Percentiles rank a stretch among this genome's conserved stretches.
Conservation (phyloP, 345 rosid species). For the Bruguiera gymnorhiza region DNA sequence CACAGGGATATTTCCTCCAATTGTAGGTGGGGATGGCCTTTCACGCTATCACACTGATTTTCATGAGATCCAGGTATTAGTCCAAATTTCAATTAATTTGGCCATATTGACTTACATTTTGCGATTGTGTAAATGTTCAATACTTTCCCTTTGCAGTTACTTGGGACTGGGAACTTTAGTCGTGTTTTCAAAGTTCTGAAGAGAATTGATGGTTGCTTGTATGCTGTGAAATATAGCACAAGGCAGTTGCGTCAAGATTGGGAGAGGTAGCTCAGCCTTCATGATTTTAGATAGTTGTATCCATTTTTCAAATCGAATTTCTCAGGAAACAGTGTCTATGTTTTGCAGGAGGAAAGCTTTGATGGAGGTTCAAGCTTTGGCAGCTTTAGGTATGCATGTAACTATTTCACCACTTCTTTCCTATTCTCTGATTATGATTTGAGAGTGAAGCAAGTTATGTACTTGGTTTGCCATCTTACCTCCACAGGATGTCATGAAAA, state of each 20-base stretch:
- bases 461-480: conserved; percentile 9
- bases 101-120: background rate
- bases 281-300: background rate
- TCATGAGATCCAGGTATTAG: conserved; percentile 85
- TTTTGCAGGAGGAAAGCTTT: conserved; percentile 82
- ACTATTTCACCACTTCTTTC: background rate
- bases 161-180: conserved; percentile 89
- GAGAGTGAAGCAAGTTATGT: conserved; percentile 4
- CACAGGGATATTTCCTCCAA: conserved; percentile 63
- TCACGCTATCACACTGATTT: conserved; percentile 90
- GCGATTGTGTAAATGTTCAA: background rate
- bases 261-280: conserved; percentile 53
- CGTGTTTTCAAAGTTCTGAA: conserved; percentile 80
- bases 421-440: background rate
- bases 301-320: conserved; percentile 3
- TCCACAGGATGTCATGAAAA: conserved; percentile 74
- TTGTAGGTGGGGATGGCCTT: conserved; percentile 71
- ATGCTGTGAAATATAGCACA: conserved; percentile 82
- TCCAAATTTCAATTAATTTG: background rate
- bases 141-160: conserved; percentile 47
- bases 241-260: conserved; percentile 62
- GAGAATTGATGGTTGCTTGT: conserved; percentile 94
- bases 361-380: conserved; percentile 99
- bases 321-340: conserved; percentile 5
- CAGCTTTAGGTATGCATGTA: conserved; percentile 67